Base-by-base conservation (phyloP, 345 rosid species). In the Eucalyptus cladocalyx region DNA sequence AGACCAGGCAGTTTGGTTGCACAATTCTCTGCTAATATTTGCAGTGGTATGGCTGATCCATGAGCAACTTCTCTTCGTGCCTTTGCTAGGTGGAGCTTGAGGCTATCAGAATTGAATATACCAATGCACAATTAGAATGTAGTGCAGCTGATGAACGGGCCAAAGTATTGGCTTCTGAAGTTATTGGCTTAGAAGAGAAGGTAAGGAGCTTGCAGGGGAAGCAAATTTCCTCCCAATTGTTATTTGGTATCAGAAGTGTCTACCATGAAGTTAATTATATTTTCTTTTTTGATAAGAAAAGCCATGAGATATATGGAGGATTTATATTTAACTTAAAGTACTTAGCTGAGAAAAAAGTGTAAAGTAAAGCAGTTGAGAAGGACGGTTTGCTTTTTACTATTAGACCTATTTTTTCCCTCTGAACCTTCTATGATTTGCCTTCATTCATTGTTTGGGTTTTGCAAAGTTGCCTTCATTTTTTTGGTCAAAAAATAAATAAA, bases 161-260 rank as follows among this genome's bases (percentile, higher is more conserved):
- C 58, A 96, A 94, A 69, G 93, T 98, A 91, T 92, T 97, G 92
- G 99, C 99, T 90, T 94, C 99, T 86, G 99, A 98, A 94, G 99
- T 97, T 89, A 97, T 98, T 67, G 95, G 97, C 88, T 95, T 98
- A 94, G 99, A 98, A 94, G 99, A 98, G 93, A 98, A 98, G 99
- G 99, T 98, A 94, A 34, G 72, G 45, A 30, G 87, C 72, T 86
- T 85, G 50, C 87, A 34, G 18, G 37, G 86, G 53, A 37, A 85
- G 90, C 72, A 28, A 62, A 58, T 76, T 76, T 76, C 85, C 47
- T 72, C 85, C 30, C 30, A 21, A 42, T 76, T 2, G 1, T 40
- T 76, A 11, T 11, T 37, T 76, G 85, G 85, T 21, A 21, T 40
- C 47, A 40, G 47, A 40, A 40, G 28, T 40, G 45, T 72, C 83